phyloP scores from a whole-genome alignment of 257 asterid genomes.

The Solanum pimpinellifolium region DNA sequence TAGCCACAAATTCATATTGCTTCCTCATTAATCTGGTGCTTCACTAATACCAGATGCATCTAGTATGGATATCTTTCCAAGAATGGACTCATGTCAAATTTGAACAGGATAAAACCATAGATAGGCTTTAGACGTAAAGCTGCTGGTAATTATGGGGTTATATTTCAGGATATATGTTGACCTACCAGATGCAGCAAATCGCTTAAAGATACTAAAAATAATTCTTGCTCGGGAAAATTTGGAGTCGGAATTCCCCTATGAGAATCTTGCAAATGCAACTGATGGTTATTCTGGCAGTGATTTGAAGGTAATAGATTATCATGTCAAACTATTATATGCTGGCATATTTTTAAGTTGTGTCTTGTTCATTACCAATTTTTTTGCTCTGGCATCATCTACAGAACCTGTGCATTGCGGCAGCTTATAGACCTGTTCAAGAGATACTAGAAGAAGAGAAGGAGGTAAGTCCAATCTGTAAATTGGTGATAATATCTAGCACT shows the following conservation, averaged over 20 bases:
- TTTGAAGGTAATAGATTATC: conserved; percentile 58
- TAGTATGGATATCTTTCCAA: background rate
- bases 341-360: background rate
- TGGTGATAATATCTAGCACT: background rate
- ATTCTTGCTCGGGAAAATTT: conserved; percentile 75
- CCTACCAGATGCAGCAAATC: conserved; percentile 92
- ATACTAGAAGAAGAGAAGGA: conserved; percentile 60
- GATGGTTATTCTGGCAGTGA: conserved; percentile 99
- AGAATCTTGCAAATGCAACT: conserved; percentile 82
- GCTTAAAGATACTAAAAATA: conserved; percentile 73
- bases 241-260: conserved; percentile 51
- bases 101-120: background rate
- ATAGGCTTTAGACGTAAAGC: background rate
- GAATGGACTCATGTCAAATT: background rate
- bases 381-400: conserved; percentile 17
- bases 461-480: conserved; percentile 21
- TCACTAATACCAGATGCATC: background rate
- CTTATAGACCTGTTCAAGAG: conserved; percentile 94
- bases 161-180: conserved; percentile 75
- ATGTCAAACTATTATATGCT: background rate
- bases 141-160: conserved; percentile 8
- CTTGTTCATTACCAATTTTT: background rate
- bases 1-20: background rate
- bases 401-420: conserved; percentile 95
- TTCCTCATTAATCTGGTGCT: background rate